A percentile compares a stretch with the other conserved stretches of the same genome.
These are phyloP conservation scores for Lecanicillium sp. DNA, from an alignment of 2,329 filamentous ascomycete genomes.

Conservation along the genomic window DNA sequence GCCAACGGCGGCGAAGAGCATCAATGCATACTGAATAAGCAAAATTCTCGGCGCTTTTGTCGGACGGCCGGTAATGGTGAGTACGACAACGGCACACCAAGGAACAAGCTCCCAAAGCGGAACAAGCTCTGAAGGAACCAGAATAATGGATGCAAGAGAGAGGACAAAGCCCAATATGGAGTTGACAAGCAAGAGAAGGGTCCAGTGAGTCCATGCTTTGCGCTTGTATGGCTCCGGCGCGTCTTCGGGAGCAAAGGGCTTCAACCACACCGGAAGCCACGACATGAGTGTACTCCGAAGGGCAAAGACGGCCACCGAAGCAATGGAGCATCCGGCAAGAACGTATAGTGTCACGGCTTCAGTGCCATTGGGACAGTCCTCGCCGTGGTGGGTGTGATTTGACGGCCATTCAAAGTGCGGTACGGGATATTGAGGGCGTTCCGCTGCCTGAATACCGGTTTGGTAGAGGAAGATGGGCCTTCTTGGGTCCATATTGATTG, in stretches of 20 bases:
- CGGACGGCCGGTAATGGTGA: conserved; percentile 29
- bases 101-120: conserved; percentile 27
- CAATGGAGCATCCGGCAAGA: conserved; percentile 18
- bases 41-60: conserved; percentile 32
- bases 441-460: no score
- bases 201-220: conserved; percentile 31
- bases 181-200: conserved; percentile 23
- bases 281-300: conserved; percentile 16
- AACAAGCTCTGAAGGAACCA: conserved; percentile 17
- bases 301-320: conserved; percentile 21
- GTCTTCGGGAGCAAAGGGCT: conserved; percentile 34
- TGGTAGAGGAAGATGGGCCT: no score
- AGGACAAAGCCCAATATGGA: conserved; percentile 25
- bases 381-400: conserved; percentile 3
- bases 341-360: conserved; percentile 14
- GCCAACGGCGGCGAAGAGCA: conserved; percentile 22
- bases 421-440: neutral
- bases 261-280: conserved; percentile 29
- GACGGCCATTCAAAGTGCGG: neutral
- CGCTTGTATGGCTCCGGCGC: conserved; percentile 13
- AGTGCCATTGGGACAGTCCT: conserved; percentile 1
- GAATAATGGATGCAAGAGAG: conserved; percentile 20
- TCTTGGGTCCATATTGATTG: no score
- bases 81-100: conserved; percentile 28
- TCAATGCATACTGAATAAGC: conserved; percentile 28